Evolutionary conservation across 2,329 filamentous ascomycete genomes (phyloP).

Genomic region (Ophiostoma angusticollis): DNA sequence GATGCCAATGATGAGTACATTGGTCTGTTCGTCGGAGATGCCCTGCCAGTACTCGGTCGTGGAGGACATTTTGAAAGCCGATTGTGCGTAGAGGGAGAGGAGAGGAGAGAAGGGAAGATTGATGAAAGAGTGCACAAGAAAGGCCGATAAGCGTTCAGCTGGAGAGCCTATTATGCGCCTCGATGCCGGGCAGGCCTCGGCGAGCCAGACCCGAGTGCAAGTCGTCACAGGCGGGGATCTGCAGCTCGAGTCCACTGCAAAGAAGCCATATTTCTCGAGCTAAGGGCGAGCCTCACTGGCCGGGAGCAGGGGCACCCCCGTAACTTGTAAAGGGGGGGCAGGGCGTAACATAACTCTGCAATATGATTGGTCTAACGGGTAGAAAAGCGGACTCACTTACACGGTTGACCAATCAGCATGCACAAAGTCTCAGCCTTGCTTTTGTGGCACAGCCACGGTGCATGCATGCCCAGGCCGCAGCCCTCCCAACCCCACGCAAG

Average conservation of each 20-base stretch:
- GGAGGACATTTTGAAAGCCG: slow-evolving; percentile 4
- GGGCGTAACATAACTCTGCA: no score
- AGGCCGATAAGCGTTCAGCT: not conserved
- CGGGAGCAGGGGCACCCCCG: no score
- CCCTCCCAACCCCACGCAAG: slow-evolving; percentile 1
- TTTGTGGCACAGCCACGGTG: slow-evolving; percentile 4
- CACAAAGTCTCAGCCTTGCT: slow-evolving; percentile 1
- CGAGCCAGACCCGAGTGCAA: no score
- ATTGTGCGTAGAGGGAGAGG: not conserved
- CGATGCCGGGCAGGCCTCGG: no score
- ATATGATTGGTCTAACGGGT: no score
- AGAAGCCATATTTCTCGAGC: not conserved
- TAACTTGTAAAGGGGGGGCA: no score
- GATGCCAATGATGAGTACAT: slow-evolving; percentile 11
- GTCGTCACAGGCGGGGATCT: not conserved
- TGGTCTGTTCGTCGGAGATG: slow-evolving; percentile 4
- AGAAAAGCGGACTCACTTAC: slow-evolving; percentile 1
- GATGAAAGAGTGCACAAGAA: not conserved
- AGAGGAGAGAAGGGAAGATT: not conserved
- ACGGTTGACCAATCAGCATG: not conserved
- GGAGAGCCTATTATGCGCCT: no score
- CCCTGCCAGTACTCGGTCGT: slow-evolving; percentile 7
- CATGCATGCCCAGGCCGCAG: slow-evolving; percentile 4
- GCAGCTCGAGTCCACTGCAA: not conserved
- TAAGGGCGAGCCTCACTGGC: no score